Evolutionary conservation across 179 eudicot species (phyloP), one percentile per base, ranked within the genome.

Genomic region (Corrigiola litoralis): DNA sequence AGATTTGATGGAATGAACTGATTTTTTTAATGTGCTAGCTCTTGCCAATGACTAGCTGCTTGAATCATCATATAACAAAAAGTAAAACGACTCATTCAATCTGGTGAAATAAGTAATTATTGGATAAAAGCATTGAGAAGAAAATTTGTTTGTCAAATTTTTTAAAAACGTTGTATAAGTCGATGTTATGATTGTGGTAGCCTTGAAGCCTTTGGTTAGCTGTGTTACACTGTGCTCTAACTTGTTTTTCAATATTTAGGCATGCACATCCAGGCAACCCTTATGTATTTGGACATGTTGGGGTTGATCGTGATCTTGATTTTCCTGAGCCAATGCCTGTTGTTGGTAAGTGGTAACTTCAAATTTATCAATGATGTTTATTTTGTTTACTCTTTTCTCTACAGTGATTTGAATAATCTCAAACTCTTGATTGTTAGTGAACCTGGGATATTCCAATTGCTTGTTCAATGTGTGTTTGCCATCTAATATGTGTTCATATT

Each of bases 251-350:
- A 37, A 31, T 18, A 20, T 60, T 32, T 60, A 95, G 99, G 80
- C 99, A 95, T 81, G 99, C 99, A 68, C 99, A 95, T 82, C 99
- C 99, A n/a, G 99, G 97, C 20, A 88, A 83, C 79, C 99, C 99
- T 28, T 91, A 95, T 73, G 89, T 95, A 29, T 88, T 85, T 85
- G 99, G 99, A 66, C 99, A 88, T 76, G 91, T 86, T 64, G 92
- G 85, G 71, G 88, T 81, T 71, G 87, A 95, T 69, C 87, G 84
- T 51, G 97, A 95, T 75, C 85, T 95, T 69, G 99, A 95, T 73
- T 95, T 95, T 78, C 99, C 99, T 47, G 97, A 95, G 60, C 97
- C 99, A 50, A 95, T 95, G 99, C 99, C 97, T 59, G 90, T 95
- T 29, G 75, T 85, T 73, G 99, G 99, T 95, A 95, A 72, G 84